Evolutionary conservation across 345 rosid species (phyloP), one percentile per base, ranked within the genome.

Genomic region (Balakata baccata): DNA sequence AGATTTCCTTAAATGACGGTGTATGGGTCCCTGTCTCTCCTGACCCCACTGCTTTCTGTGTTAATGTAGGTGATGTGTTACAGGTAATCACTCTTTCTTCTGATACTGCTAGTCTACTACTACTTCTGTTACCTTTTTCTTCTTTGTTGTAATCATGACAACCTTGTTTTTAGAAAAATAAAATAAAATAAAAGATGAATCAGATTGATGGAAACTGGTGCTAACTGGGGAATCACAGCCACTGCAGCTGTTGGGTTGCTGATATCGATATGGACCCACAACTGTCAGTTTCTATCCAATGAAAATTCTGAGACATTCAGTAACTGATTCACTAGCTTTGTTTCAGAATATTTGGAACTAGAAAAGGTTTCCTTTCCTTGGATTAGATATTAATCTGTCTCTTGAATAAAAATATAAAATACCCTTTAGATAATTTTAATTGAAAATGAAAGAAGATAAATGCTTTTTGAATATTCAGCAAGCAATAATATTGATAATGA

Each of bases 1-100:
- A 95, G 77, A 87, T 95, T 68, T 80, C 81, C 76, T 60, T 86
- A 64, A 80, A 61, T 14, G 92, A 86, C 38, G 92, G 90, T 2
- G 66, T 84, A 6, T 95, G 98, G 98, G 84, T 90, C 78, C 90
- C 97, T 0, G 86, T 91, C 13, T 87, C 93, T 0, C 94, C 99
- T 9, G 96, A 91, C 75, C 94, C 98, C 72, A 72, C 84, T 5
- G 84, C 84, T 46, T 90, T 95, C 81, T 91, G 83, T 74, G 96
- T 93, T 14, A 82, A 91, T 74, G 90, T 91, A 57, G 99, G 99
- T 62, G 99, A 95, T 73, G 82, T 89, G 43, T 78, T 95, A 65
- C 91, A 88, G 92, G 99, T 94, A 57, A 66, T 79, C 75, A 4
- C 16, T 46, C 41, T 51, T 16, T 18, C 46, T 62, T 20, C 6